Evolutionary conservation across 768 basidiomycete genomes (phyloP).

Genomic region (Mycena filopes): DNA sequence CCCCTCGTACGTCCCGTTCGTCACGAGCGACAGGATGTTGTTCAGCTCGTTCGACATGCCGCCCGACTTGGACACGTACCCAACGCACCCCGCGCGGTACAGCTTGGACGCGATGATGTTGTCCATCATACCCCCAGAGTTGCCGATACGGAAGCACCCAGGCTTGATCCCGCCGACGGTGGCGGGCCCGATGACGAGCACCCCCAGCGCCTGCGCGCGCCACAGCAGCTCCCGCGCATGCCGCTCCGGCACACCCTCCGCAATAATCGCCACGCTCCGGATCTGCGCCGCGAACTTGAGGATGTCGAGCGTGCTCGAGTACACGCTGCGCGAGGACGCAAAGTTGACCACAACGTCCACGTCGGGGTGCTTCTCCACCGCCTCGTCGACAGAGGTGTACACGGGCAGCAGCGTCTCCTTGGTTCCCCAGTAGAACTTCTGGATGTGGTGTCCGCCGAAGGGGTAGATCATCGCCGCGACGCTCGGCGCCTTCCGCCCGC

Average conservation of each 20-base stretch:
- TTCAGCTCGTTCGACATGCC: slow-evolving; percentile 99
- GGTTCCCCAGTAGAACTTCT: slow-evolving; percentile 99
- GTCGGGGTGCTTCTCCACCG: slow-evolving; percentile 93
- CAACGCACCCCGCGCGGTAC: slow-evolving; percentile 96
- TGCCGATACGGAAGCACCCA: slow-evolving; percentile 99
- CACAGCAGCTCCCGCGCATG: slow-evolving; percentile 97
- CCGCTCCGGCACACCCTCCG: slow-evolving; percentile 98
- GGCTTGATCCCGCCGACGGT: slow-evolving; percentile 99
- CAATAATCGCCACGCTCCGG: slow-evolving; percentile 87
- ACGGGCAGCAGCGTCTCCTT: slow-evolving; percentile 98
- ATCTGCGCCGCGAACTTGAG: slow-evolving; percentile 65
- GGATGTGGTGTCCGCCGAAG: slow-evolving; percentile 99
- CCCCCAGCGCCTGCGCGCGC: slow-evolving; percentile 84
- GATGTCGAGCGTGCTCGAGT: slow-evolving; percentile 93
- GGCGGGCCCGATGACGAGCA: slow-evolving; percentile 94
- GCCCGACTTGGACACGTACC: slow-evolving; percentile 99
- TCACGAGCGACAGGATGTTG: slow-evolving; percentile 96
- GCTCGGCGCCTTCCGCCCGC: slow-evolving; percentile 88
- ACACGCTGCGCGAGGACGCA: slow-evolving; percentile 92
- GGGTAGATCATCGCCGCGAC: slow-evolving; percentile 99
- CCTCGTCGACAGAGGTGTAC: slow-evolving; percentile 92
- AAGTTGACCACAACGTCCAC: slow-evolving; percentile 99
- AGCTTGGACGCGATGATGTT: slow-evolving; percentile 99
- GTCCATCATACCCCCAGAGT: slow-evolving; percentile 99
- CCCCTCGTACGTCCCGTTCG: slow-evolving; percentile 99